phyloP scores from a whole-genome alignment of 164 flowering plant genomes.

The Piper betle region DNA sequence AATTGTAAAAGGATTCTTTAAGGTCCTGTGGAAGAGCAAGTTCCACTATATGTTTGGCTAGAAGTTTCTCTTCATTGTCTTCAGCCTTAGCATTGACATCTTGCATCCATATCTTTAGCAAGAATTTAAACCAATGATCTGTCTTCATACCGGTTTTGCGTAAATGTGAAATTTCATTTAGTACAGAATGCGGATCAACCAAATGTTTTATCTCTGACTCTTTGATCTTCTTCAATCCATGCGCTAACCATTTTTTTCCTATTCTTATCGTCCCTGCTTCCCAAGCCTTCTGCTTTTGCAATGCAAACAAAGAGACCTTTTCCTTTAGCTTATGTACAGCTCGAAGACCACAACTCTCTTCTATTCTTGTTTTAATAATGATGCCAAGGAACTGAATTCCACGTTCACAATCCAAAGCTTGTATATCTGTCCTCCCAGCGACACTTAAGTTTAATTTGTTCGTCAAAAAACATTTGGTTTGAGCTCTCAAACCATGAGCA shows the following conservation, averaged over 20 bases:
- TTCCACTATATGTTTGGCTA: slow-evolving; percentile 60
- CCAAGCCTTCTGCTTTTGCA: slow-evolving; percentile 69
- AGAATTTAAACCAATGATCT: slow-evolving; percentile 81
- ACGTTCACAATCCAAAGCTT: slow-evolving; percentile 22
- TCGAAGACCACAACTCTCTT: slow-evolving; percentile 45
- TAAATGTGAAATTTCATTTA: slow-evolving; percentile 47
- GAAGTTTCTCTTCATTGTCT: slow-evolving; percentile 32
- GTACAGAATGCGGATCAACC: slow-evolving; percentile 38
- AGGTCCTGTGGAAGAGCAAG: slow-evolving; percentile 67
- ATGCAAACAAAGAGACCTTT: slow-evolving; percentile 55
- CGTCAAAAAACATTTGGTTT: slow-evolving; percentile 34
- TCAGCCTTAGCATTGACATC: slow-evolving; percentile 37
- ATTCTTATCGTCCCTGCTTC: slow-evolving; percentile 48
- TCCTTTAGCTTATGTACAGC: slow-evolving; percentile 88
- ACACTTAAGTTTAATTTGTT: slow-evolving; percentile 40
- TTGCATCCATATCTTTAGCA: slow-evolving; percentile 81
- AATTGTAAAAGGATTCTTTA: slow-evolving; percentile 56
- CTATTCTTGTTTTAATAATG: slow-evolving; percentile 26
- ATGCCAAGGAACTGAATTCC: slow-evolving; percentile 57
- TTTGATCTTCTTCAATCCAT: slow-evolving; percentile 77
- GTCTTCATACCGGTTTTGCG: slow-evolving; percentile 89
- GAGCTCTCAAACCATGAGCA: slow-evolving; percentile 39
- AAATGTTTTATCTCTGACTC: slow-evolving; percentile 74
- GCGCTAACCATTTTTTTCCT: slow-evolving; percentile 79
- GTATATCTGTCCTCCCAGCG: slow-evolving; percentile 23